Percentiles rank a stretch among this genome's conserved stretches.
Evolutionary conservation across 106 monocot species (phyloP).

Genomic region (Narthecium ossifragum): DNA sequence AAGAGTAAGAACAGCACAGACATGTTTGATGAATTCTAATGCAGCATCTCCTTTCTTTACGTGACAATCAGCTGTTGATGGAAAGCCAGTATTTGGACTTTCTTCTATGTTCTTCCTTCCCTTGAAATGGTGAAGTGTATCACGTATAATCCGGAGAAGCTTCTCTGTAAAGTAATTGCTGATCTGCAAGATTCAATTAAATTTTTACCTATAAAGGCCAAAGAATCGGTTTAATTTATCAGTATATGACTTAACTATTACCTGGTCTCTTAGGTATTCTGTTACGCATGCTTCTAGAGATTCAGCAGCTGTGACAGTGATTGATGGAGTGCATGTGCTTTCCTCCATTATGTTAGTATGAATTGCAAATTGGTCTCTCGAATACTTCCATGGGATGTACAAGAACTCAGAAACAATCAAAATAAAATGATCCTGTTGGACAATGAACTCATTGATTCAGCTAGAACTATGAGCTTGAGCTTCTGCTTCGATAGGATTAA

Average conservation of each 20-base stretch:
- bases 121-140: conserved; percentile 57
- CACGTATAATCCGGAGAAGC: conserved; percentile 71
- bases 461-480: no score
- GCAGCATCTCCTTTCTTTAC: conserved; percentile 56
- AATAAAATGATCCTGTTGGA: conserved; percentile 81
- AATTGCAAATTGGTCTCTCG: conserved; percentile 34
- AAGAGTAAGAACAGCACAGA: conserved; percentile 89
- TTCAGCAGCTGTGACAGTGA: conserved; percentile 66
- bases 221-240: background rate
- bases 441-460: no score
- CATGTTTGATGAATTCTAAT: conserved; percentile 89
- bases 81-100: conserved; percentile 15
- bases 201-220: no score
- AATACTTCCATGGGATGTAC: conserved; percentile 86
- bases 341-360: conserved; percentile 20
- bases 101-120: conserved; percentile 21
- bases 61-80: conserved; percentile 12
- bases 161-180: conserved; percentile 86
- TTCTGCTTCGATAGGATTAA: no score
- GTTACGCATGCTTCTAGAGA: conserved; percentile 49
- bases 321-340: conserved; percentile 54
- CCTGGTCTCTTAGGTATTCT: conserved; percentile 77
- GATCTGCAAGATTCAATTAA: conserved; percentile 40
- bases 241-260: conserved; percentile 6
- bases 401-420: conserved; percentile 81